Conservation (phyloP, 352 stramenopile species). For the Pythium apleroticum region DNA sequence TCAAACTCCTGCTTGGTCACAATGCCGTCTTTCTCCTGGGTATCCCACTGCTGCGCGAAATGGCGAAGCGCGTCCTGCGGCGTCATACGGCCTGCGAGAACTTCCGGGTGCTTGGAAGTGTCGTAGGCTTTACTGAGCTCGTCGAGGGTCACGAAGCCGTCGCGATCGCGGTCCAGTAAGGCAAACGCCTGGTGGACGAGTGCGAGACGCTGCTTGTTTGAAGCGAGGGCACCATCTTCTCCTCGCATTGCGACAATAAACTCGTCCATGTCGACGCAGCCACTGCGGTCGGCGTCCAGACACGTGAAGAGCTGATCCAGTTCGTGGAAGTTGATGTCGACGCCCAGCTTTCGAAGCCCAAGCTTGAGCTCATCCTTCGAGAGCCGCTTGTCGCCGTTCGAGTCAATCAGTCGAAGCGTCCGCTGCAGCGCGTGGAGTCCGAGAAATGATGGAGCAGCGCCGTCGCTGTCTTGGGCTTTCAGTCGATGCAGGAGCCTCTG, state of each 20-base stretch:
- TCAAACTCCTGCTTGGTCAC: conserved; percentile 40
- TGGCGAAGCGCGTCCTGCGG: conserved; percentile 33
- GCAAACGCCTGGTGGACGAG: conserved; percentile 74
- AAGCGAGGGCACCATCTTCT: conserved; percentile 36
- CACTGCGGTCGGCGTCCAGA: conserved; percentile 62
- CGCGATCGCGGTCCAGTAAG: conserved; percentile 55
- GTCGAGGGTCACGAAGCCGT: conserved; percentile 48
- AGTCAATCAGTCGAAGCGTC: conserved; percentile 39
- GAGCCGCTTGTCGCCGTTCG: conserved; percentile 43
- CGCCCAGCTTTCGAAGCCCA: conserved; percentile 48
- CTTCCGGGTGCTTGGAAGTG: conserved; percentile 50
- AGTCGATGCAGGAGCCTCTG: conserved; percentile 22
- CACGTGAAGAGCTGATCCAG: conserved; percentile 66
- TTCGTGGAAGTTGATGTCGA: conserved; percentile 64
- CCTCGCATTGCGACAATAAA: conserved; percentile 66
- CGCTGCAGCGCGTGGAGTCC: conserved; percentile 45
- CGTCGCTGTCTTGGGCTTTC: conserved; percentile 7
- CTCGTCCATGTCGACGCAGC: conserved; percentile 70
- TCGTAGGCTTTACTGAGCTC: conserved; percentile 56
- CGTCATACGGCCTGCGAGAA: conserved; percentile 40
- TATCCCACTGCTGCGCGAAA: conserved; percentile 47
- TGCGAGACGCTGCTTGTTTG: conserved; percentile 32
- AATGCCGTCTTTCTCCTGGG: conserved; percentile 33
- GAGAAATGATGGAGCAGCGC: conserved; percentile 5
- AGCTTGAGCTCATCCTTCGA: conserved; percentile 64